Evolutionary conservation across 768 basidiomycete species (phyloP).

Genomic region (Rhizopogon vulgaris): DNA sequence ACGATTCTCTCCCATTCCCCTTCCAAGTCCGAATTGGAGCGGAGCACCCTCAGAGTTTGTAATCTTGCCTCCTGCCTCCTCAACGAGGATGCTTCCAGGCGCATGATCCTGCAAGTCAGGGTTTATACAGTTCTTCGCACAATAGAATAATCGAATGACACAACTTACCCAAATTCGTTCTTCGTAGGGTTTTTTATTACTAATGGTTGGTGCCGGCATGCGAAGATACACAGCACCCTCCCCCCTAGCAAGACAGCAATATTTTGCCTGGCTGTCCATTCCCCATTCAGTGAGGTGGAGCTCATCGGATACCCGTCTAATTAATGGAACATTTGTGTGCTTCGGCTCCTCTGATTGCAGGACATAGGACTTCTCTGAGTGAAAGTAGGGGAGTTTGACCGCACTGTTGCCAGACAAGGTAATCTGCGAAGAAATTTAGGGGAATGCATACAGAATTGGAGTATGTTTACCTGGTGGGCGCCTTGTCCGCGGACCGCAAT

Average conservation of each 20-base stretch:
- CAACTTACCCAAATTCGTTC: slow-evolving; percentile 92
- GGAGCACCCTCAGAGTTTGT: slow-evolving; percentile 74
- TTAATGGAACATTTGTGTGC: slow-evolving; percentile 88
- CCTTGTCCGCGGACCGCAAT: slow-evolving; percentile 85
- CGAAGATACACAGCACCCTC: slow-evolving; percentile 80
- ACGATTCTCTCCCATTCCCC: slow-evolving; percentile 80
- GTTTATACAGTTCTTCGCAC: neutral
- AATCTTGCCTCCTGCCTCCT: slow-evolving; percentile 87
- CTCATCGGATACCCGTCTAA: slow-evolving; percentile 59
- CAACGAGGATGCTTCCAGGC: slow-evolving; percentile 74
- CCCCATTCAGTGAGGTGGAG: slow-evolving; percentile 59
- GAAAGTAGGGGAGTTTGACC: slow-evolving; percentile 29
- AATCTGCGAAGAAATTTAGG: slow-evolving; percentile 29
- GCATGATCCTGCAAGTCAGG: slow-evolving; percentile 70
- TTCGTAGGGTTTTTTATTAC: slow-evolving; percentile 46
- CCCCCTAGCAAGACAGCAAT: slow-evolving; percentile 78
- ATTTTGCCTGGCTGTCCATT: slow-evolving; percentile 98
- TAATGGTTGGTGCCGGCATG: slow-evolving; percentile 57
- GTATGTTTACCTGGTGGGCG: slow-evolving; percentile 52
- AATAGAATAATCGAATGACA: neutral
- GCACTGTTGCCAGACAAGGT: slow-evolving; percentile 40
- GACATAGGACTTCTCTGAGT: slow-evolving; percentile 50
- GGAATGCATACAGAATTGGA: neutral
- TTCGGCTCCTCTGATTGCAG: slow-evolving; percentile 91
- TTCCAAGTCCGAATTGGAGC: slow-evolving; percentile 82